Base-by-base conservation (phyloP, 2,329 filamentous ascomycete genomes). In the Aureobasidium sp. region DNA sequence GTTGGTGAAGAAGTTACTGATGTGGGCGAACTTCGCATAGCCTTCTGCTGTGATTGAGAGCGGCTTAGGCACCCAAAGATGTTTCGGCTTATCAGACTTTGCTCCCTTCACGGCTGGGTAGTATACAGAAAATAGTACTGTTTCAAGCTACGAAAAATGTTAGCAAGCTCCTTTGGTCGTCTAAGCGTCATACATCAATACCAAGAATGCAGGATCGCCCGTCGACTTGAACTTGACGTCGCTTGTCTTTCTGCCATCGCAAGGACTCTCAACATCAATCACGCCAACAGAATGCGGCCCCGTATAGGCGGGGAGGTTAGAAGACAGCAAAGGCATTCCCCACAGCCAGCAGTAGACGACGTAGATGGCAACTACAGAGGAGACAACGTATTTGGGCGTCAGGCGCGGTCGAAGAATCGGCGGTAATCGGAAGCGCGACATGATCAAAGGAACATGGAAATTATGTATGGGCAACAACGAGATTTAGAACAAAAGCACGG, bases 81-180 rank as follows among this genome's bases (percentile, higher is more conserved):
- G 76, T 27, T 69, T 66, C 22, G 70, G 65, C 47, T 69, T 67
- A 33, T 52, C 40, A 9, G 70, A 65, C n/a, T 24, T 29, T 7
- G 64, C 64, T 35, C 69, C 70, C 44, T 70, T 67, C 1, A 67
- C 65, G 1, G 76, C 72, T 1, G 77, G 77, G 59, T 79, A 79
- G 69, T 76, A 79, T 2, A 79, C 65, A 1, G 76, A 76, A 64
- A 78, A 73, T 3, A 78, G 71, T 5, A 79, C 72, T 9, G 76
- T 78, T 33, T 74, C 66, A n/a, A 79, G 67, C 66, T 70, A 61
- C 9, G 15, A 29, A 35, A 39, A 37, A 5, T 11, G 31, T 67
- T 57, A 65, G 61, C 17, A 19, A 9, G 37, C 37, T 39, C 37
- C 54, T 8, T 17, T 45, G 11, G 22, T n/a, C 6, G 8, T 33